Base-by-base conservation (phyloP, 2,329 filamentous ascomycete genomes). In the Zasmidium angulare region DNA sequence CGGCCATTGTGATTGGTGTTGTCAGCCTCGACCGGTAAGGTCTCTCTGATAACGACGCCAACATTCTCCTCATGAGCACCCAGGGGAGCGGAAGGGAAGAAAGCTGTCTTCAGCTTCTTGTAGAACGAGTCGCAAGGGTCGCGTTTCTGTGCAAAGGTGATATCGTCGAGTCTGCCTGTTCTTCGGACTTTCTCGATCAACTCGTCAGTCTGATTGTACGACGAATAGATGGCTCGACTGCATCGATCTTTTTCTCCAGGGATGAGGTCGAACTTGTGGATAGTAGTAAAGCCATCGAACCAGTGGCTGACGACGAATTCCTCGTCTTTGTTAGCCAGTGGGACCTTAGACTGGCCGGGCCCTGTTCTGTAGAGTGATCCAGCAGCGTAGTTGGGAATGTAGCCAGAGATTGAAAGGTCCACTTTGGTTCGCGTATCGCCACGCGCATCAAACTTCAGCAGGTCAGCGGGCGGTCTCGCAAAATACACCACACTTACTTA, bases 101-200 rank as follows among this genome's bases (percentile, higher is more conserved):
- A 88, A 74, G 22, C 69, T 59, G 82, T 81, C 83, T 88, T 86
- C 59, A 88, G 74, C 71, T 95, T 95, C 58, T 83, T 79, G 69
- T 91, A 91, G 40, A 91, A 75, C 19, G 85, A 86, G 52, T 89
- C 79, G 70, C 91, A 95, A 0, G 89, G 90, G 66, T 96, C 90
- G 1, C 82, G 81, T 61, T 84, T 85, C 63, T 90, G 86, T 0
- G 80, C 91, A 71, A 95, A 95, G 3, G 82, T 86, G 61, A 87
- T 78, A 21, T 77, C 76, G 1, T 81, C 76, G 1, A 83, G 71
- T 51, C 77, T 78, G 0, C 90, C 89, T 0, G 81, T 82, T 62
- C 81, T 80, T 56, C 82, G 82, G 51, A 90, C 83, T 3, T 80
- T 70, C 26, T 86, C 81, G 1, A 90, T 79, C 23, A 87, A 79